Evolutionary conservation across 2,329 filamentous ascomycete species (phyloP).

Genomic region (Fusarium sp.): DNA sequence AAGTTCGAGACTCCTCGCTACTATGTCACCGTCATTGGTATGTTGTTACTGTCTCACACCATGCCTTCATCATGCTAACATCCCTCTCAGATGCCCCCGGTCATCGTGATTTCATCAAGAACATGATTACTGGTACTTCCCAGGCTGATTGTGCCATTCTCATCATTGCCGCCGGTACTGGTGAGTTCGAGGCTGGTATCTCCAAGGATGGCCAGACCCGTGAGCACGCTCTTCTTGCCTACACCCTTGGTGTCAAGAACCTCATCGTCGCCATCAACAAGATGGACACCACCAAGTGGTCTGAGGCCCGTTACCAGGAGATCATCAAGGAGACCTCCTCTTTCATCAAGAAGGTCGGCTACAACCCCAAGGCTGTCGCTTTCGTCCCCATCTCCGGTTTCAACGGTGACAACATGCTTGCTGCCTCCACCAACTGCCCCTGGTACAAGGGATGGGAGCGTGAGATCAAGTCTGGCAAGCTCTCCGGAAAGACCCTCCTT

Average conservation of each 20-base stretch:
- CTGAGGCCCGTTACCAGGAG: conserved; percentile 94
- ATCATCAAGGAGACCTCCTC: conserved; percentile 99
- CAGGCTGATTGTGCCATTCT: conserved; percentile 99
- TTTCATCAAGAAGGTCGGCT: conserved; percentile 99
- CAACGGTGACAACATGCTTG: conserved; percentile 99
- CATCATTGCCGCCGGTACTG: conserved; percentile 99
- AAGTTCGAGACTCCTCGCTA: conserved; percentile 99
- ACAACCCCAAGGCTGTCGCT: conserved; percentile 98
- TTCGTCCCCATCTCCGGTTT: conserved; percentile 99
- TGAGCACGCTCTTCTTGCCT: conserved; percentile 99
- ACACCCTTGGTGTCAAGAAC: conserved; percentile 99
- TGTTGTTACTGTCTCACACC: conserved; percentile 50
- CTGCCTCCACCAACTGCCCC: conserved; percentile 89
- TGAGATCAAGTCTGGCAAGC: conserved; percentile 89
- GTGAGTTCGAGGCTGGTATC: conserved; percentile 99
- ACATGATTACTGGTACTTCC: conserved; percentile 99
- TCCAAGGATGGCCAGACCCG: conserved; percentile 99
- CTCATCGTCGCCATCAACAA: conserved; percentile 99
- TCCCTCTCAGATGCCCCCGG: conserved; percentile 84
- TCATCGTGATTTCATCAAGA: conserved; percentile 99
- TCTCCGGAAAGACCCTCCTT: conserved; percentile 95
- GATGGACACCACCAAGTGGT: conserved; percentile 99
- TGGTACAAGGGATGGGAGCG: conserved; percentile 99
- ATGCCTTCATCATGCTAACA: conserved; percentile 27
- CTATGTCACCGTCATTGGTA: conserved; percentile 97